phyloP scores from a whole-genome alignment of 192 early-diverging fungal species.

The Podila minutissima region DNA sequence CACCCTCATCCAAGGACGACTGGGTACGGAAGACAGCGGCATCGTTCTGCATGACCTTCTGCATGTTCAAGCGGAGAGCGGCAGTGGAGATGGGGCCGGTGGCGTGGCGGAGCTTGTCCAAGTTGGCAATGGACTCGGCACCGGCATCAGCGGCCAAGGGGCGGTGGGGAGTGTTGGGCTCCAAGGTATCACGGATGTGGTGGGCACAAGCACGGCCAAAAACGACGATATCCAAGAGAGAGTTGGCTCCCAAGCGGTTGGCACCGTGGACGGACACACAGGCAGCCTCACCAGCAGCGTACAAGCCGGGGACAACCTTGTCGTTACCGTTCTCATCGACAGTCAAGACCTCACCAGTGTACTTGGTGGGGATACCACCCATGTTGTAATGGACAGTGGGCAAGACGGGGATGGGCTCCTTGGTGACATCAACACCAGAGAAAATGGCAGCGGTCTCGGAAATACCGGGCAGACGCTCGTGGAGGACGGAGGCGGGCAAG shows the following conservation, averaged over 20 bases:
- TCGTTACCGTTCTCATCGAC: conserved; percentile 86
- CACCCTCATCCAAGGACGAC: conserved; percentile 87
- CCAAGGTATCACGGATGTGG: conserved; percentile 91
- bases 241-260: conserved; percentile 98
- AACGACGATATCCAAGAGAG: conserved; percentile 97
- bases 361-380: conserved; percentile 98
- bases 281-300: conserved; percentile 98
- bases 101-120: conserved; percentile 93
- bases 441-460: conserved; percentile 99
- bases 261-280: conserved; percentile 99
- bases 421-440: conserved; percentile 98
- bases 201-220: conserved; percentile 97
- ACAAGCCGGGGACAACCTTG: conserved; percentile 93
- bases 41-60: conserved; percentile 97
- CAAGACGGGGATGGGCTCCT: conserved; percentile 98
- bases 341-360: conserved; percentile 95
- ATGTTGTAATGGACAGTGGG: conserved; percentile 99
- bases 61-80: conserved; percentile 93
- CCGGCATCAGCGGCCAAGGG: conserved; percentile 88
- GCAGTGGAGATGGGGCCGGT: conserved; percentile 84
- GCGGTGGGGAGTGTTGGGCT: conserved; percentile 87
- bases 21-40: conserved; percentile 98
- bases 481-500: conserved; percentile 89
- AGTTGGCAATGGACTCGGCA: conserved; percentile 89
- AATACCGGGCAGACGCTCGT: conserved; percentile 96